Conservation (phyloP, 2,329 filamentous ascomycete genomes). For the Sporothrix brunneoviolacea region DNA sequence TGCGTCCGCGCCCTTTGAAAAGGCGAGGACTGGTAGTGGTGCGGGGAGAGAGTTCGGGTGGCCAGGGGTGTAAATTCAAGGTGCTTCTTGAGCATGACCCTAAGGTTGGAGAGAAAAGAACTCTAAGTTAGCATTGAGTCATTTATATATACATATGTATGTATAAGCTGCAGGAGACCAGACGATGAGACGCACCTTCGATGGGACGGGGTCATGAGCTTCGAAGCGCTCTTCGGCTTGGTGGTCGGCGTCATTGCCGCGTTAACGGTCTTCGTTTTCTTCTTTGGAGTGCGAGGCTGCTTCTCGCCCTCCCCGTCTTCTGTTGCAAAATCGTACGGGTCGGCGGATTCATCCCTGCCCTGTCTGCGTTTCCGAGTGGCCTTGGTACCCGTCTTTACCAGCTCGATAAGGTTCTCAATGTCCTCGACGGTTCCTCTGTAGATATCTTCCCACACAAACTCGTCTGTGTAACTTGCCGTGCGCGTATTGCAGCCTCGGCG, state of each 20-base stretch:
- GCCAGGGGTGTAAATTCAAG: conserved; percentile 95
- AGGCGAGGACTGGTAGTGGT: conserved; percentile 68
- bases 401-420: conserved; percentile 57
- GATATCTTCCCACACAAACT: conserved; percentile 86
- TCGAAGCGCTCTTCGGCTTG: conserved; percentile 39
- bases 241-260: conserved; percentile 48
- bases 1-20: conserved; percentile 85
- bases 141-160: too few relatives aligned
- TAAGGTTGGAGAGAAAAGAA: conserved; percentile 32
- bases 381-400: conserved; percentile 67
- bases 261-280: conserved; percentile 24
- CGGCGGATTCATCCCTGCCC: conserved; percentile 23
- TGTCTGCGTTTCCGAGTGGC: conserved; percentile 49
- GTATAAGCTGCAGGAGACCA: too few relatives aligned
- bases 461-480: conserved; percentile 84
- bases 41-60: conserved; percentile 73
- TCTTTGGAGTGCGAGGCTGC: conserved; percentile 29
- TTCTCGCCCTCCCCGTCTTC: conserved; percentile 26
- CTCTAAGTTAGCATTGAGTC: background rate
- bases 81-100: conserved; percentile 72
- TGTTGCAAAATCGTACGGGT: conserved; percentile 24
- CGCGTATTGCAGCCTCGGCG: conserved; percentile 82
- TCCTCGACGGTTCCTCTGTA: conserved; percentile 61
- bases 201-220: conserved; percentile 35
- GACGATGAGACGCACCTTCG: conserved; percentile 31